A percentile compares a stretch with the other conserved stretches of the same genome.
Evolutionary conservation across 306 rosid species (phyloP).

Genomic region (Mucuna pruriens): DNA sequence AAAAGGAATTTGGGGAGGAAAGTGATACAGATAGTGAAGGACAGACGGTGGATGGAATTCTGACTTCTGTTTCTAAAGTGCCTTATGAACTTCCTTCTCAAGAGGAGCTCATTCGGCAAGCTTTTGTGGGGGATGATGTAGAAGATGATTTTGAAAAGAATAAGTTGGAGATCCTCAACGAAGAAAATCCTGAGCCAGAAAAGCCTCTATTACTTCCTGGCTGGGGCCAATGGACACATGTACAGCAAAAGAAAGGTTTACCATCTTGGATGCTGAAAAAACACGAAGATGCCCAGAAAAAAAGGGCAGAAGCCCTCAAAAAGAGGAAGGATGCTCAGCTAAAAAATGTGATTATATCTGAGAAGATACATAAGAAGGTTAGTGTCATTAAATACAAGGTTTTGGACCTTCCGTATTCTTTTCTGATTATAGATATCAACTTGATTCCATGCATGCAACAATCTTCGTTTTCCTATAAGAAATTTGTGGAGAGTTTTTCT

Average conservation of each 20-base stretch:
- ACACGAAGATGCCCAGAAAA: slow-evolving; percentile 70
- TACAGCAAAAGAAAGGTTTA: slow-evolving; percentile 81
- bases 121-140: slow-evolving; percentile 93
- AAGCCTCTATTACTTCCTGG: slow-evolving; percentile 86
- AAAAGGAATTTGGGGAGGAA: slow-evolving; percentile 57
- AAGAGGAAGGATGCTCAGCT: slow-evolving; percentile 85
- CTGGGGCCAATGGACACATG: slow-evolving; percentile 96
- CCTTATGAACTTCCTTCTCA: slow-evolving; percentile 92
- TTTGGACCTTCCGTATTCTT: background rate
- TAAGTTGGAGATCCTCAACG: slow-evolving; percentile 68
- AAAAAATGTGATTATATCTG: slow-evolving; percentile 85
- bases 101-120: slow-evolving; percentile 76
- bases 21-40: slow-evolving; percentile 78
- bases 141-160: slow-evolving; percentile 84
- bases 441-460: slow-evolving; percentile 6
- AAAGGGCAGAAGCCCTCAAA: slow-evolving; percentile 76
- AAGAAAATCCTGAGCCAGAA: slow-evolving; percentile 93
- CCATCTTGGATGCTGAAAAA: slow-evolving; percentile 86
- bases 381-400: slow-evolving; percentile 30
- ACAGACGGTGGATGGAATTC: slow-evolving; percentile 78
- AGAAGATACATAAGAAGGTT: slow-evolving; percentile 86
- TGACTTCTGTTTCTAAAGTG: slow-evolving; percentile 60
- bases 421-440: background rate
- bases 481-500: background rate
- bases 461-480: background rate